These are phyloP conservation scores for Pseudognaphalium luteoalbum DNA, from an alignment of 129 eudicot species.

Conservation along the genomic window DNA sequence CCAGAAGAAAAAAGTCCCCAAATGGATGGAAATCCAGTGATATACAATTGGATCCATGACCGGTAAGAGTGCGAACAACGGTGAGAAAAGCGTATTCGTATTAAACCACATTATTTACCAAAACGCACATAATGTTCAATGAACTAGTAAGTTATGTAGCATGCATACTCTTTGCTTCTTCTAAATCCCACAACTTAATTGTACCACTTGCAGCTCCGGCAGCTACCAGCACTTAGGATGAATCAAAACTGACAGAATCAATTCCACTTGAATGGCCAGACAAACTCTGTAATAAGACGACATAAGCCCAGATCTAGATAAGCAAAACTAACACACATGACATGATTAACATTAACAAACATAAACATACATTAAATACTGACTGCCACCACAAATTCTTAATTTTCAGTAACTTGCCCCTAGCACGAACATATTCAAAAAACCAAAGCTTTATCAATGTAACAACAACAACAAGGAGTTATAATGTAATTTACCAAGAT, in stretches of 20 bases:
- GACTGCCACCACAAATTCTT: not conserved
- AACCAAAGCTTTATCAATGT: not conserved
- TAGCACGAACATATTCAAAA: not conserved
- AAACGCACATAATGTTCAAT: not conserved
- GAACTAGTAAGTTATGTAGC: not conserved
- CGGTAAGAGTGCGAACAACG: conserved; percentile 96
- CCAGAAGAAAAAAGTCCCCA: conserved; percentile 98
- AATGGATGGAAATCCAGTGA: conserved; percentile 97
- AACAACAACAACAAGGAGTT: conserved; percentile 8
- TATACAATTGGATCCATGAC: conserved; percentile 94
- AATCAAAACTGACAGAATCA: conserved; percentile 96
- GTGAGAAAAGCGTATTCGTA: conserved; percentile 11
- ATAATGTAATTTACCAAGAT: conserved; percentile 55
- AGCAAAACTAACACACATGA: not conserved
- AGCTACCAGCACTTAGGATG: conserved; percentile 92
- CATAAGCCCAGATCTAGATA: not conserved
- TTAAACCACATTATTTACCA: conserved; percentile 14
- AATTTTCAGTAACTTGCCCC: not conserved
- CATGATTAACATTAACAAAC: not conserved
- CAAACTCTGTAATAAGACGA: conserved; percentile 66
- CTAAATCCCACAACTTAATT: conserved; percentile 96
- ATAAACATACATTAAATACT: not conserved
- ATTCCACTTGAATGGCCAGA: conserved; percentile 99
- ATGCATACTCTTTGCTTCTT: conserved; percentile 91
- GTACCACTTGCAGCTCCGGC: conserved; percentile 99